Evolutionary conservation across 305 asterid species (phyloP), one percentile per base, ranked within the genome.

Genomic region (Fraxinus ornus): DNA sequence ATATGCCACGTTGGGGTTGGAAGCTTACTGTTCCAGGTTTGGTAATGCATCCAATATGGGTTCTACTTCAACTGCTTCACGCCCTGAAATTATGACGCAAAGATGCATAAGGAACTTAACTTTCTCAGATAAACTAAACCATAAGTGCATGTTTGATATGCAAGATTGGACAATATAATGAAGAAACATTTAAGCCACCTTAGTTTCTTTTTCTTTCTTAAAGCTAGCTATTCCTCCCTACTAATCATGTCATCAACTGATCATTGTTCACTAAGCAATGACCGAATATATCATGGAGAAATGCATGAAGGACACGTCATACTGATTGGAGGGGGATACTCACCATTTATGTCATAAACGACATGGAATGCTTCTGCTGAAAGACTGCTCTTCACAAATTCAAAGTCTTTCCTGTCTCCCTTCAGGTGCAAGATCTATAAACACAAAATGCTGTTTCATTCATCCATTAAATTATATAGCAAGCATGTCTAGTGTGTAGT

Each of bases 301-400:
- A 3, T 49, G 60, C 21, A 15, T 17, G 60, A 49, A 17, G 19
- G 60, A 15, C 55, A 44, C 2, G 7, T 49, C 60, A 15, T 15
- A 62, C 1, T n/a, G 7, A 8, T 12, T 9, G 36, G 73, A 76
- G 28, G 70, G 30, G 17, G 28, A 78, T 33, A 72, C 91, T 7
- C 83, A 96, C 99, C 99, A 80, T 96, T 96, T 88, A 96, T 96
- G 83, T 96, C 98, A 79, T 96, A 96, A 0, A 96, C 98, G 66
- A 96, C 97, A 79, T 96, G 97, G 80, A 88, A 96, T 79, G 97
- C 97, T 91, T 92, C 93, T 36, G 97, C 95, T 33, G 97, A 82
- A 22, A 96, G 97, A 52, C 97, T 93, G 86, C 94, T 93, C 92
- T 90, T 96, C 79, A 96, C 98, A 76, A 94, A 96, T 22, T 96